phyloP scores from a whole-genome alignment of 148 eudicot species.

The Rhododendron henanense region DNA sequence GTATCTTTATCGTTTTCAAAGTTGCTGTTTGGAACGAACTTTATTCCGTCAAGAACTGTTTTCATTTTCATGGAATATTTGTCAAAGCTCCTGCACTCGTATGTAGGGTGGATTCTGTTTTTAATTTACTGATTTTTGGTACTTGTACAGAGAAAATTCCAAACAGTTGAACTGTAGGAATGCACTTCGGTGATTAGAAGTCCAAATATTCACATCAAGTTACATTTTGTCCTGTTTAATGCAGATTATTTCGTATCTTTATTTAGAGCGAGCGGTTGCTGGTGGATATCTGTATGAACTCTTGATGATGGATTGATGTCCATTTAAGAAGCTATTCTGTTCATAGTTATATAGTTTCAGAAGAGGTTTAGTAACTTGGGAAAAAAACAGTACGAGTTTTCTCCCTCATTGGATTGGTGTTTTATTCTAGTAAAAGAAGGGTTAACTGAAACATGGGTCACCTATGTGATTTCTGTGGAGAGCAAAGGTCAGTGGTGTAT shows the following conservation, averaged over 20 bases:
- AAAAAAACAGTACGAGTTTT: background rate
- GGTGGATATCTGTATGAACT: background rate
- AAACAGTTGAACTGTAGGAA: background rate
- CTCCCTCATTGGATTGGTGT: background rate
- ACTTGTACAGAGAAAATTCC: background rate
- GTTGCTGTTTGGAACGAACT: background rate
- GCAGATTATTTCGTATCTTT: constrained; percentile 7
- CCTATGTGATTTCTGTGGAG: constrained; percentile 82
- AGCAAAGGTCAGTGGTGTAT: constrained; percentile 68
- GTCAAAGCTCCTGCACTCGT: background rate
- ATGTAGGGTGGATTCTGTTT: background rate
- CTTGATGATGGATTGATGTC: background rate
- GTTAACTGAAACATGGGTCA: constrained; percentile 51
- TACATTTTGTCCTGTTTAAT: background rate
- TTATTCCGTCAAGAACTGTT: constrained; percentile 5
- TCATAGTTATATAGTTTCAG: background rate
- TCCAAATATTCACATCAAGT: background rate
- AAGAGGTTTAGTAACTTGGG: background rate
- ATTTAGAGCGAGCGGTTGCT: background rate
- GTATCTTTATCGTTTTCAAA: background rate
- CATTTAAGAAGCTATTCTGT: constrained; percentile 12
- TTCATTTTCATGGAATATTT: background rate
- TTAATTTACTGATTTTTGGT: background rate
- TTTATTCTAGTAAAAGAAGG: constrained; percentile 2
- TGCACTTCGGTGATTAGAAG: background rate